Evolutionary conservation across 2,329 filamentous ascomycete genomes (phyloP), one percentile per base, ranked within the genome.

Genomic region (Microcyclospora pomicola): DNA sequence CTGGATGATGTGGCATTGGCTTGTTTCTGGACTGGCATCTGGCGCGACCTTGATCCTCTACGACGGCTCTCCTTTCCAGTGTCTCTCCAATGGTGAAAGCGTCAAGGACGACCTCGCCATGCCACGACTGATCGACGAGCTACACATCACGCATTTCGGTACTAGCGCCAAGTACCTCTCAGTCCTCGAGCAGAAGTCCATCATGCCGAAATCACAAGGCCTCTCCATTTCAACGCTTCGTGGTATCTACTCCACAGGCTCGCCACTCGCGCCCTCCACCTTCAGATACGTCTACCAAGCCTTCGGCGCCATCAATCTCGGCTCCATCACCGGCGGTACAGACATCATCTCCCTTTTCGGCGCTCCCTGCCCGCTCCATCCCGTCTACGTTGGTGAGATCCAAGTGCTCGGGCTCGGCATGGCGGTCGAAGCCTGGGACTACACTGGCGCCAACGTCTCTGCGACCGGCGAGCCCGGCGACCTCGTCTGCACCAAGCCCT

Each of bases 1-100:
- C 0, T 95, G 87, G 91, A 96, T 98, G 87, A 96, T 96, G 88
- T 95, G 87, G 86, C 88, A 96, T 59, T 96, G 88, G 87, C 78
- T 87, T 31, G 73, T 95, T 14, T 88, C 84, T 1, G 84, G 80
- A 5, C 75, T 96, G 3, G 82, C 87, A 9, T 78, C 76, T 24
- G 88, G 88, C 37, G 74, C 82, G 9, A 88, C 84, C 0, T 67
- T 96, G 10, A 71, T 96, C 14, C 70, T 96, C 3, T 98, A 95
- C 61, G 84, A 93, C 37, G 91, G 91, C 34, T 93, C 84, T 0
- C 91, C 91, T 0, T 96, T 96, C 66, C 65, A 66, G 38, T 68
- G 63, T 37, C 35, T 60, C 3, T 43, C 49, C 10, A 68, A 71
- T 2, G 65, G 69, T 31, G 52, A 60, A 6, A 72, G 73, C 38